Percentiles rank a stretch among this genome's conserved stretches.
These are phyloP conservation scores for Lepidium africanum DNA, from an alignment of 345 rosid species.

Conservation along the genomic window DNA sequence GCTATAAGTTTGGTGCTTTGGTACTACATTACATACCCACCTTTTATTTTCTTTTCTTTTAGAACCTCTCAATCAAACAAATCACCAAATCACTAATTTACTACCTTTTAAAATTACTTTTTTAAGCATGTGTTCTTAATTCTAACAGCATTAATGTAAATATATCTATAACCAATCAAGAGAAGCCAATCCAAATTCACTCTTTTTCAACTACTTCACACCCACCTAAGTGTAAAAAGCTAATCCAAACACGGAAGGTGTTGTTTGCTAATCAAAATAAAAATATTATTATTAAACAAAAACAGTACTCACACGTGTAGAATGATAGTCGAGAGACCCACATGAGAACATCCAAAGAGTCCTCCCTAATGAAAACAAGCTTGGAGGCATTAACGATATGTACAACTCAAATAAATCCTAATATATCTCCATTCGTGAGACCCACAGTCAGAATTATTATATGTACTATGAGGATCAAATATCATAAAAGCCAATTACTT, in stretches of 20 bases:
- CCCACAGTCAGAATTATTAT: slow-evolving; percentile 30
- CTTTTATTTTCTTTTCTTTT: neutral
- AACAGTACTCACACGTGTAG: slow-evolving; percentile 21
- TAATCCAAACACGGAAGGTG: neutral
- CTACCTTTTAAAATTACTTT: too few species aligned
- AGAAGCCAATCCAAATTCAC: neutral
- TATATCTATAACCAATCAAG: neutral
- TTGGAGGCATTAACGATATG: slow-evolving; percentile 26
- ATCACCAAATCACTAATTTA: neutral
- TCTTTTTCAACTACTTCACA: slow-evolving; percentile 1
- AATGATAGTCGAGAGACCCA: slow-evolving; percentile 23
- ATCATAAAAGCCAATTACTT: slow-evolving; percentile 10
- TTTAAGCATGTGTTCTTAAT: neutral
- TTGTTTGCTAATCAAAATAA: neutral
- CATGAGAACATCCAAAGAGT: slow-evolving; percentile 26
- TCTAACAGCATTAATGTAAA: neutral
- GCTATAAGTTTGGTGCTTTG: slow-evolving; percentile 25
- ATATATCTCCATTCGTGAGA: slow-evolving; percentile 19
- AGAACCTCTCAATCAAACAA: neutral
- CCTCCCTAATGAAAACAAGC: slow-evolving; percentile 3
- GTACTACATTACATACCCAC: slow-evolving; percentile 3
- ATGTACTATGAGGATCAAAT: slow-evolving; percentile 30
- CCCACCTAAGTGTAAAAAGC: neutral
- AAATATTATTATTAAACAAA: neutral
- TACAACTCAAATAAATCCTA: slow-evolving; percentile 27